Evolutionary conservation across 1,284 basidiomycete genomes (phyloP).

Genomic region (Bjerkandera adusta): DNA sequence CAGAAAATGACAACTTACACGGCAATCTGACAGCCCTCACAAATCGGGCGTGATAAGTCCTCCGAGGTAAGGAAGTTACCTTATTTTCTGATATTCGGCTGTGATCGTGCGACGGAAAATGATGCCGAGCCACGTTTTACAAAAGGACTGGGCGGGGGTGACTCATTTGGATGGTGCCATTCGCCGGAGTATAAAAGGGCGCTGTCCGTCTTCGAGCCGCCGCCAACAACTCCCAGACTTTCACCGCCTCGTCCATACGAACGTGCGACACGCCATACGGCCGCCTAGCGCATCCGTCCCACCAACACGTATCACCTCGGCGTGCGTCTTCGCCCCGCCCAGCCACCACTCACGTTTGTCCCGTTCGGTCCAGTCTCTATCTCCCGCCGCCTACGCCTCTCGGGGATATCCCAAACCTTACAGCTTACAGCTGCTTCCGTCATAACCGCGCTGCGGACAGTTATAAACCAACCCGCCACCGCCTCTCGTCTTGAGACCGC

Average conservation of each 20-base stretch:
- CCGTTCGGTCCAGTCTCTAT: conserved; percentile 1
- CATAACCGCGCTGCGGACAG: background rate
- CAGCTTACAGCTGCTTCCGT: too few species aligned
- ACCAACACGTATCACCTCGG: conserved; percentile 6
- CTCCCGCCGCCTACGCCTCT: conserved; percentile 4
- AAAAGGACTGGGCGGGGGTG: too few species aligned
- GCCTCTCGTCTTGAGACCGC: conserved; percentile 1
- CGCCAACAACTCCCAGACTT: background rate
- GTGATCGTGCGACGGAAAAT: background rate
- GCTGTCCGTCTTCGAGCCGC: background rate
- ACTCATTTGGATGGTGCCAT: conserved; percentile 6
- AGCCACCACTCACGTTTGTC: conserved; percentile 7
- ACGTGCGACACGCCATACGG: conserved; percentile 10
- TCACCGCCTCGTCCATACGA: conserved; percentile 7
- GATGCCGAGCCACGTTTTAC: too few species aligned
- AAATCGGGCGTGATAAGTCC: too few species aligned
- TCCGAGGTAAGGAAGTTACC: too few species aligned
- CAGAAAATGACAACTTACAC: too few species aligned
- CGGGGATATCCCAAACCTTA: conserved; percentile 4
- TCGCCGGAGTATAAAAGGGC: conserved; percentile 5
- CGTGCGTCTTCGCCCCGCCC: background rate
- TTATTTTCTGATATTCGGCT: background rate
- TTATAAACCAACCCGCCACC: conserved; percentile 4
- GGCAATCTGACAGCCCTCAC: too few species aligned
- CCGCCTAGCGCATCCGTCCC: conserved; percentile 2